Percentiles rank a stretch among this genome's conserved stretches.
Conservation (phyloP, 2,329 filamentous ascomycete species). For the Sporothrix sp. region DNA sequence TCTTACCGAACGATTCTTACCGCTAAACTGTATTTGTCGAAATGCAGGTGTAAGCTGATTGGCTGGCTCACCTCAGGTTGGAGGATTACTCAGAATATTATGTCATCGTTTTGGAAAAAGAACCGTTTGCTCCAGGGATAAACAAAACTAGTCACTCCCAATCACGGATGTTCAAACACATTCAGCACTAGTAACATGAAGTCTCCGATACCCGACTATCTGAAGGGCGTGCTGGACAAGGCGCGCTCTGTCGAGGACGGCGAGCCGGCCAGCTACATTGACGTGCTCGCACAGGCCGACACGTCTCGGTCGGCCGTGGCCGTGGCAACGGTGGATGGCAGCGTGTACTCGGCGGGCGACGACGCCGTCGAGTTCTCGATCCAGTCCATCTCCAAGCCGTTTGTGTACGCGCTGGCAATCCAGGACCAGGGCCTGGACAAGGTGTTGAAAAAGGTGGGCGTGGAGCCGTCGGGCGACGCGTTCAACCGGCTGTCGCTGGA, state of each 20-base stretch:
- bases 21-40: too few species aligned
- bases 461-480: conserved; percentile 4
- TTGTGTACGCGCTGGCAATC: conserved; percentile 2
- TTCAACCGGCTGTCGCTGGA: conserved; percentile 5
- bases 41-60: too few species aligned
- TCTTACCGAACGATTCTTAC: too few species aligned
- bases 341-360: conserved; percentile 1
- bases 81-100: too few species aligned
- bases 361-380: conserved; percentile 4
- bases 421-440: conserved; percentile 1
- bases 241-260: not conserved
- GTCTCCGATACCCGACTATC: conserved; percentile 5
- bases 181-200: too few species aligned
- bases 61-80: too few species aligned
- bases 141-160: too few species aligned
- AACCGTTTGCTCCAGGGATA: too few species aligned
- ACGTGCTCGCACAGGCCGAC: not conserved
- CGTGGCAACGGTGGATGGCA: not conserved
- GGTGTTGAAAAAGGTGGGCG: conserved; percentile 1
- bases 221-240: conserved; percentile 2
- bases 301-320: not conserved
- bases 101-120: too few species aligned
- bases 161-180: too few species aligned
- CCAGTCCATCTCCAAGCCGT: conserved; percentile 4
- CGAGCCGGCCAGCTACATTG: conserved; percentile 4